Conservation (phyloP, 805 yeast species). For the Ogataea sp. region DNA sequence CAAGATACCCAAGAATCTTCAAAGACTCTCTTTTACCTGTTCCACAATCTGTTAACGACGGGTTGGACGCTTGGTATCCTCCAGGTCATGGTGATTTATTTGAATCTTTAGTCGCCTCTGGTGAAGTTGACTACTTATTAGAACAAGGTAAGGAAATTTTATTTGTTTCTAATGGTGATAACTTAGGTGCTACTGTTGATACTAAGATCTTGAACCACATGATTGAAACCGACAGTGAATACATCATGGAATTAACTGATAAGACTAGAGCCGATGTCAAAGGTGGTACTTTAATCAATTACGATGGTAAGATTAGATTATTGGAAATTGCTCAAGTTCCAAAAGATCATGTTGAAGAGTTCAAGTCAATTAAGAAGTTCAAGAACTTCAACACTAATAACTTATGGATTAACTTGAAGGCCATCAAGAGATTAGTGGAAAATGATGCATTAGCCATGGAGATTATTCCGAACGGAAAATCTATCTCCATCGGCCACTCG, state of each 20-base stretch:
- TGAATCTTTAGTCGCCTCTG: conserved; percentile 81
- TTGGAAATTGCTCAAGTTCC: conserved; percentile 98
- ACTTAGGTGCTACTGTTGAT: conserved; percentile 97
- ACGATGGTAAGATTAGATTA: conserved; percentile 89
- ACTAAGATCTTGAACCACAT: conserved; percentile 84
- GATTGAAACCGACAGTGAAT: conserved; percentile 86
- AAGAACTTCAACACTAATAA: conserved; percentile 97
- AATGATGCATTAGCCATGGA: conserved; percentile 76
- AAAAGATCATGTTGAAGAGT: conserved; percentile 96
- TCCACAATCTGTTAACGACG: conserved; percentile 67
- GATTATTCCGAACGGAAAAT: conserved; percentile 90
- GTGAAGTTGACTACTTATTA: conserved; percentile 82
- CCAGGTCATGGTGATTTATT: conserved; percentile 99
- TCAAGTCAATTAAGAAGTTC: conserved; percentile 95
- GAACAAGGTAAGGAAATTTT: conserved; percentile 91
- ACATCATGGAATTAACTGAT: conserved; percentile 97
- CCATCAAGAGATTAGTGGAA: conserved; percentile 88
- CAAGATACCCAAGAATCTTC: conserved; percentile 93
- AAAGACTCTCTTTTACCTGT: conserved; percentile 96
- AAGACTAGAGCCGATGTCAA: conserved; percentile 99
- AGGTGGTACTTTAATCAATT: conserved; percentile 97
- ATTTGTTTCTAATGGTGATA: conserved; percentile 97
- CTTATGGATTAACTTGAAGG: conserved; percentile 93
- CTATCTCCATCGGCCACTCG: conserved; percentile 65
- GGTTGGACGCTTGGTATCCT: conserved; percentile 90